Base-by-base conservation (phyloP, 495 filamentous ascomycete species). In the Aspergillus cristatus region DNA sequence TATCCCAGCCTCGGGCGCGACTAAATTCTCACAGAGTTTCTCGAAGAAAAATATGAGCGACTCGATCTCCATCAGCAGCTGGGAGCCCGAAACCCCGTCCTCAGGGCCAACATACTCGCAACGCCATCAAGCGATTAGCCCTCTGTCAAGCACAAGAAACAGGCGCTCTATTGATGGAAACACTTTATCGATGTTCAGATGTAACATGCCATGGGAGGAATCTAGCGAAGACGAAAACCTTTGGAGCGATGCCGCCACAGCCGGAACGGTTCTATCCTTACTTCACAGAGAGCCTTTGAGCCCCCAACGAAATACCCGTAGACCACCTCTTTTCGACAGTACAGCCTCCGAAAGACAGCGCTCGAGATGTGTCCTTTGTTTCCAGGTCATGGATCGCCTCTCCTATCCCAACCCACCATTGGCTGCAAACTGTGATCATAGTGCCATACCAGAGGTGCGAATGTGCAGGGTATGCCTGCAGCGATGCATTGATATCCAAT, bases 241-340 rank as follows among this genome's bases (percentile, higher is more conserved):
- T 30, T 49, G 42, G 46, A 49, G 41, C 14, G 42, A 49, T 26
- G 46, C 37, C 5, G 22, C 25, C 30, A 49, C 46, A 22, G 46
- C 46, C 18, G 25, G 35, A 17, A 34, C 38, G 2, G 46, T 49
- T 2, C 42, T 49, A n/a, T 41, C 41, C 18, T 24, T 49, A 25
- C 42, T 49, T 13, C 46, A 39, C 11, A 42, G 39, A n/a, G 38
- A 49, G n/a, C 34, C 42, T 2, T 7, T 42, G 14, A 13, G 1
- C 7, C 16, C 34, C 18, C 35, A 31, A 15, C 39, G 29, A 12
- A 4, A 30, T 18, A 26, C 16, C 14, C n/a, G 10, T 12, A 28
- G n/a, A n/a, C n/a, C 32, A 12, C 31, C 35, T 3, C 14, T 3
- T 3, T 30, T 30, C 5, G n/a, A n/a, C 13, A 4, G 12, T 6